Evolutionary conservation across 2,329 filamentous ascomycete genomes (phyloP), one percentile per base, ranked within the genome.

Genomic region (Arthrobotrys sinensis): DNA sequence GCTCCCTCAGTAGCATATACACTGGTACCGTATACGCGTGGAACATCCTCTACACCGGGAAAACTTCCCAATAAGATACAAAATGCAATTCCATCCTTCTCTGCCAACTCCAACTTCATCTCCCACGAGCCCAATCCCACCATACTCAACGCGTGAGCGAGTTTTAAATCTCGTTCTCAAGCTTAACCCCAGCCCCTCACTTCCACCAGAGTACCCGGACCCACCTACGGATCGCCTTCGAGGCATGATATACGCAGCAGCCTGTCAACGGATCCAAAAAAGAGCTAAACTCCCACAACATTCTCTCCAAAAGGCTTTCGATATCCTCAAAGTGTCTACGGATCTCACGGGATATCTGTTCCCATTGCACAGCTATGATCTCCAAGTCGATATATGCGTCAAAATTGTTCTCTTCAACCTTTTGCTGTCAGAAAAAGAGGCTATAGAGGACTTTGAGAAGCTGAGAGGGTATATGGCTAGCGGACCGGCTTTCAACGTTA

Each of bases 241-340:
- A 1, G 71, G 71, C 34, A 76, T 76, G 62, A 67, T 76, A 2
- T 76, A 76, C 19, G 52, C 71, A 21, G 71, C 71, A 34, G 38
- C 53, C 1, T 76, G 52, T 16, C 71, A 76, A 32, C 43, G 64
- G 10, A 68, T 76, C 19, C 16, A 62, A 52, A 50, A n/a, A 10
- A 19, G 60, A 3, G 32, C 60, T 7, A 43, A 64, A n/a, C 11
- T 38, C 6, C 12, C 24, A 3, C 21, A 34, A n/a, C 7, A 50
- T 14, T 5, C 19, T 36, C 11, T 12, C 4, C 5, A 8, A 24
- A 62, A 50, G n/a, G 40, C 32, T 3, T 53, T 63, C n/a, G 16
- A 68, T 6, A 6, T 62, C 1, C 36, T 21, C 19, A 46, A 63
- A 12, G 38, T 24, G 5, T 55, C 63, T 8, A 76, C 71, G 4